Evolutionary conservation across 306 rosid species (phyloP).

Genomic region (Cicer pinnatifidum): DNA sequence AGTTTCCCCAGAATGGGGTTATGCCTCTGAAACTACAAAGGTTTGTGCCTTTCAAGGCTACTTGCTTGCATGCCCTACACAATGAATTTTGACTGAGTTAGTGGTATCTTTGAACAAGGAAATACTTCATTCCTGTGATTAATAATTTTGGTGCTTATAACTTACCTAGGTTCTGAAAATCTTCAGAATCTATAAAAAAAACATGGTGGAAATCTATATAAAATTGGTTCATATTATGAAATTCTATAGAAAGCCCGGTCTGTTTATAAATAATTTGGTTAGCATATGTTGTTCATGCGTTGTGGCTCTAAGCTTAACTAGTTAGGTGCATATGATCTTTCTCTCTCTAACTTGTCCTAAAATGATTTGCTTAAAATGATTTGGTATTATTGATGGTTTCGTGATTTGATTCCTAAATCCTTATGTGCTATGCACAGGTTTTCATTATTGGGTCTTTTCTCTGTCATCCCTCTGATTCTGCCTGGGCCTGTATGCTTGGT

Average conservation of each 20-base stretch:
- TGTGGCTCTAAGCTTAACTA: conserved; percentile 29
- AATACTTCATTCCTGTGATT: conserved; percentile 23
- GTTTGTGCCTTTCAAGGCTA: conserved; percentile 50
- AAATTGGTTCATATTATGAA: conserved; percentile 23
- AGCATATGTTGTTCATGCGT: conserved; percentile 21
- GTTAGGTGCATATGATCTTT: neutral
- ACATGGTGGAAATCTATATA: conserved; percentile 4
- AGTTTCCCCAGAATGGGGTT: conserved; percentile 90
- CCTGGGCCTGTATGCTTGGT: conserved; percentile 94
- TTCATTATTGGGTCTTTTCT: conserved; percentile 85
- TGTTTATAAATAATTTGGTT: conserved; percentile 21
- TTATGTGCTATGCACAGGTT: conserved; percentile 57
- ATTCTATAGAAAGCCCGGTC: conserved; percentile 14
- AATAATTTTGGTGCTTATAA: conserved; percentile 35
- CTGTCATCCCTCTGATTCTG: conserved; percentile 70
- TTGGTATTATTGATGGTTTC: conserved; percentile 24
- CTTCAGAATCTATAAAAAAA: conserved; percentile 29
- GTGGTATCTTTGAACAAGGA: conserved; percentile 17
- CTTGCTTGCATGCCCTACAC: conserved; percentile 28
- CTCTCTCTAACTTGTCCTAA: neutral
- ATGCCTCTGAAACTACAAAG: conserved; percentile 78
- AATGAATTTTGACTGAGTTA: conserved; percentile 24
- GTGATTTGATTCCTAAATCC: conserved; percentile 41
- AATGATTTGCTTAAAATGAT: conserved; percentile 8
- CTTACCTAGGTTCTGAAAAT: conserved; percentile 33